phyloP scores from a whole-genome alignment of 345 rosid genomes.

The Sapria himalayana region DNA sequence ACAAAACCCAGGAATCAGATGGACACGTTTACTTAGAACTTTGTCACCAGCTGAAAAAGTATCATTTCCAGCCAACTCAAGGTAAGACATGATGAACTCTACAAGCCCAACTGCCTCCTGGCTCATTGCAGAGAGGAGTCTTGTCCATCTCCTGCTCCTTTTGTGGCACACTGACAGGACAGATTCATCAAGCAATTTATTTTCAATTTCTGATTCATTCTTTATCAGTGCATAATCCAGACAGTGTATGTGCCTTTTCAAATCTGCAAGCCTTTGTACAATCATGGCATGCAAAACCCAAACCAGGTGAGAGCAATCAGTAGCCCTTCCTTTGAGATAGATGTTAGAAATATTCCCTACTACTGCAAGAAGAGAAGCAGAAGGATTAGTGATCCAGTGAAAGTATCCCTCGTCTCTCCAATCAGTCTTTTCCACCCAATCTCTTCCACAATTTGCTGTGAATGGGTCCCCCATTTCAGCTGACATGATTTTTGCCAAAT shows the following conservation, averaged over 20 bases:
- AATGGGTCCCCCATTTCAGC: slow-evolving; percentile 25
- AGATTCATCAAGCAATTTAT: slow-evolving; percentile 21
- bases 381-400: slow-evolving; percentile 42
- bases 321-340: slow-evolving; percentile 21
- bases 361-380: slow-evolving; percentile 43
- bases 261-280: slow-evolving; percentile 72
- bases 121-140: slow-evolving; percentile 21
- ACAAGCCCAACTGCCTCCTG: slow-evolving; percentile 59
- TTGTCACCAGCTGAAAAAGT: slow-evolving; percentile 11
- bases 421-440: slow-evolving; percentile 37
- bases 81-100: slow-evolving; percentile 28
- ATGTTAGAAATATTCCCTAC: slow-evolving; percentile 27
- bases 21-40: slow-evolving; percentile 14
- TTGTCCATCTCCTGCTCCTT: slow-evolving; percentile 24
- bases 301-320: slow-evolving; percentile 30
- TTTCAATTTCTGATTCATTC: slow-evolving; percentile 17
- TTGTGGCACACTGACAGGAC: slow-evolving; percentile 9
- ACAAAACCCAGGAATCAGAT: slow-evolving; percentile 34
- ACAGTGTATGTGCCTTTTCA: slow-evolving; percentile 56
- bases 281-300: slow-evolving; percentile 37
- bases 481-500: slow-evolving; percentile 31
- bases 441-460: slow-evolving; percentile 32
- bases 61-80: slow-evolving; percentile 17
- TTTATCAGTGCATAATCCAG: slow-evolving; percentile 36
- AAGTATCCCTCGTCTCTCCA: slow-evolving; percentile 56